Evolutionary conservation across 2,329 filamentous ascomycete genomes (phyloP), one percentile per base, ranked within the genome.

Genomic region (Stachybotrys chartarum): DNA sequence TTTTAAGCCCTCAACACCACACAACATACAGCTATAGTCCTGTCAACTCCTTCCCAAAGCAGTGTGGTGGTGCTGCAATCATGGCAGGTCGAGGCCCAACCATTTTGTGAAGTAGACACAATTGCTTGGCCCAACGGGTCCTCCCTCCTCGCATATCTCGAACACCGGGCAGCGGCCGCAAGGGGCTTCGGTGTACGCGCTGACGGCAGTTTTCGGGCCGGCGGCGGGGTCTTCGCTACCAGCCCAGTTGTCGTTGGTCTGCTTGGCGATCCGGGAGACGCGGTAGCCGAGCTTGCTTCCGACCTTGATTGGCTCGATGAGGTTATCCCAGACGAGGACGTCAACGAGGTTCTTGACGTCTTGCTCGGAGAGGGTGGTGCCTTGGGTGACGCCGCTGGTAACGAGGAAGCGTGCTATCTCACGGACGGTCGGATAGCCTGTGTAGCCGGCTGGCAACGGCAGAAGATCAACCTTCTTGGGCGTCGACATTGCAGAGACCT

Each of bases 91-190:
- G 60, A 75, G 64, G 1, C 75, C 80, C 50, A 97, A 72, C 94
- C 94, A 99, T 53, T 86, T 82, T 59, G 88, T 82, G 66, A 96
- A 97, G 68, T 99, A 99, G 54, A 91, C 87, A 71, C 94, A 99
- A 52, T 88, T 96, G 60, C 85, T 87, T 0, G 93, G 90, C 64
- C 87, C 95, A 24, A 99, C 91, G 0, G 91, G 90, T 0, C 93
- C 93, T 7, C 91, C 91, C 58, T 96, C 90, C 61, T 90, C 88
- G 68, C 94, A 99, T 2, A 97, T 79, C 56, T 94, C 88, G 68
- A 96, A 96, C 3, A 97, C 93, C 0, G 94, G 94, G 70, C 94
- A 99, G 55, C 85, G 81, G 2, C 93, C 92, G 70, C 94, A 99
- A 1, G 94, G 94, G 3, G 88, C 86, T 70, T 97, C 91, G 1